These are phyloP conservation scores for Xylariaceae sp. DNA, from an alignment of 2,329 filamentous ascomycete genomes.

Conservation along the genomic window DNA sequence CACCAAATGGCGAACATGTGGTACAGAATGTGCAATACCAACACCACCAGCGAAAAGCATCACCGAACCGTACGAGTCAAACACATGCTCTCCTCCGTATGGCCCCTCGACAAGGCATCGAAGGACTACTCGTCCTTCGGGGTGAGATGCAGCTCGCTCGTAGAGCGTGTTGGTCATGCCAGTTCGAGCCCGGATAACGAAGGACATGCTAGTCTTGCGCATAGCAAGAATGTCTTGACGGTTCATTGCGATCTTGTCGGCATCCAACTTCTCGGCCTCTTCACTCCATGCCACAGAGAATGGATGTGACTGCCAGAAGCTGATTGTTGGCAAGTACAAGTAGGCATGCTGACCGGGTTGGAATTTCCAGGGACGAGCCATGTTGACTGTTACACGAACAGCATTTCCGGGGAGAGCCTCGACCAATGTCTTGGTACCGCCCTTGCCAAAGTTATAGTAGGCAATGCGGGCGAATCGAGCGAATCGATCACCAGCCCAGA, in stretches of 20 bases:
- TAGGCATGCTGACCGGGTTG: slow-evolving; percentile 74
- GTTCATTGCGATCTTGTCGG: slow-evolving; percentile 56
- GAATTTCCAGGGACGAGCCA: slow-evolving; percentile 75
- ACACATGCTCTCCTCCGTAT: slow-evolving; percentile 67
- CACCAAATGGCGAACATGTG: slow-evolving; percentile 70
- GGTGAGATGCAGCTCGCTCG: slow-evolving; percentile 59
- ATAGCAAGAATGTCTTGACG: slow-evolving; percentile 55
- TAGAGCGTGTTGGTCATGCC: slow-evolving; percentile 70
- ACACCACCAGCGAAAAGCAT: slow-evolving; percentile 78
- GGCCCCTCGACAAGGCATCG: slow-evolving; percentile 70
- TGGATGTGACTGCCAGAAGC: slow-evolving; percentile 71
- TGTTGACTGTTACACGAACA: slow-evolving; percentile 66
- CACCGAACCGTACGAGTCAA: slow-evolving; percentile 73
- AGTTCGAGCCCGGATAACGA: slow-evolving; percentile 69
- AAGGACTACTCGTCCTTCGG: slow-evolving; percentile 59
- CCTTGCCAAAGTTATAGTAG: slow-evolving; percentile 63
- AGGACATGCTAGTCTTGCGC: slow-evolving; percentile 63
- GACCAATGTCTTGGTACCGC: slow-evolving; percentile 65
- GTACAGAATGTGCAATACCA: slow-evolving; percentile 75
- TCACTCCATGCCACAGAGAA: slow-evolving; percentile 79
- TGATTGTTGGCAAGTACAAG: slow-evolving; percentile 70
- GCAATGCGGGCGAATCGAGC: slow-evolving; percentile 56
- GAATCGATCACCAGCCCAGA: slow-evolving; percentile 64
- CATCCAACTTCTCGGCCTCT: slow-evolving; percentile 49
- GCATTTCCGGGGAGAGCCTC: slow-evolving; percentile 75